Conservation (phyloP, 768 basidiomycete species). For the Amanita rimosa region DNA sequence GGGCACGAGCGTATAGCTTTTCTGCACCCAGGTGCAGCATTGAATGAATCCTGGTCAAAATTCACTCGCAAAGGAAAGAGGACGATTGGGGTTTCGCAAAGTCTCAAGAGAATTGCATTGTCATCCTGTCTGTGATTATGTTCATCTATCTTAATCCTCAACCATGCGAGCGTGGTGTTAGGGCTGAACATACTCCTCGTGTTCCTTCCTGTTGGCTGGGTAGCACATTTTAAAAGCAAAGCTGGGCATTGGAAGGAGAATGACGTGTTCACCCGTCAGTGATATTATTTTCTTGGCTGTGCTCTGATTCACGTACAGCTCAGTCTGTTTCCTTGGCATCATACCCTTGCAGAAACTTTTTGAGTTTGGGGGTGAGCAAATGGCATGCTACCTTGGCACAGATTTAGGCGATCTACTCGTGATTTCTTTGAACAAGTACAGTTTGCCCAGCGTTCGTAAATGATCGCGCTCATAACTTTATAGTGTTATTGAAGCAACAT, state of each 20-base stretch:
- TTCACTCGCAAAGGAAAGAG: slow-evolving; percentile 36
- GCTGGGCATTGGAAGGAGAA: slow-evolving; percentile 18
- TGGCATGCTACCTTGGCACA: slow-evolving; percentile 47
- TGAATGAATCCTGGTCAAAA: slow-evolving; percentile 28
- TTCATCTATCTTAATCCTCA: slow-evolving; percentile 2
- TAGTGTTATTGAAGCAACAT: slow-evolving; percentile 60
- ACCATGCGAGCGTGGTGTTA: slow-evolving; percentile 12
- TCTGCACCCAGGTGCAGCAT: slow-evolving; percentile 3
- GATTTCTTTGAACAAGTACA: slow-evolving; percentile 57
- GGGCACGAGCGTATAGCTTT: slow-evolving; percentile 1
- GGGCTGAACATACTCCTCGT: slow-evolving; percentile 50
- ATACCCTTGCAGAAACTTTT: slow-evolving; percentile 56
- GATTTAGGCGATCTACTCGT: slow-evolving; percentile 57
- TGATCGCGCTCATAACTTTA: not conserved
- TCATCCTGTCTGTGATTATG: slow-evolving; percentile 37
- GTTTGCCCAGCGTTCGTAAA: not conserved
- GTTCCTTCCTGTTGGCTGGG: slow-evolving; percentile 53
- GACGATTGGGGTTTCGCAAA: slow-evolving; percentile 30
- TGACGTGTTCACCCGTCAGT: slow-evolving; percentile 35
- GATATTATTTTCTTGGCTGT: not conserved
- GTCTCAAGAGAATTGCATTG: slow-evolving; percentile 31
- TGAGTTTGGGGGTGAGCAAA: slow-evolving; percentile 51
- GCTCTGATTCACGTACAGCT: not conserved
- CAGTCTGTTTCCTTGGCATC: slow-evolving; percentile 57
- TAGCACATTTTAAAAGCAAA: slow-evolving; percentile 31